Base-by-base conservation (phyloP, 2,329 filamentous ascomycete genomes). In the Aurifilum marmelostoma region DNA sequence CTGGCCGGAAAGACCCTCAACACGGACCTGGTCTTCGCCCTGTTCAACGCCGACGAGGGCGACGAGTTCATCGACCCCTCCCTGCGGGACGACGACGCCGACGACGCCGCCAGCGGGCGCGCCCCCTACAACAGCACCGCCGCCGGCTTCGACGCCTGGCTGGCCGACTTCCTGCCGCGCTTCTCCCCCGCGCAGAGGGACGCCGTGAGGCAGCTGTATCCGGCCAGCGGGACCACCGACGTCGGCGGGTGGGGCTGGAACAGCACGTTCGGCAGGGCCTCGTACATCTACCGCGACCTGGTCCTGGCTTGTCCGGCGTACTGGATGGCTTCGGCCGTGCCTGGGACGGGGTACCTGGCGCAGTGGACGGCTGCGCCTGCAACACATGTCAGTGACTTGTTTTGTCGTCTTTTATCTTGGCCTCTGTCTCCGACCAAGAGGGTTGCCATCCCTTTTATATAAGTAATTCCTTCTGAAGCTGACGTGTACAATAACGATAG, bases 31-130 rank as follows among this genome's bases (percentile, higher is more conserved):
- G 64, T 61, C 21, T 52, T 56, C 29, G 64, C 54, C 1, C 54
- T 66, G 39, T 66, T 50, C 37, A 66, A 66, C 27, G 32, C 37
- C 29, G 29, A 60, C 39, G 64, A 66, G 41, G 64, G 54, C 54
- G 27, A 21, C 1, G 29, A n/a, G 9, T 61, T 66, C 21, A 21
- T 66, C 54, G 58, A 59, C 64, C 29, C 64, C 8, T 29, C 39
- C 14, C 64, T 60, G 3, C 14, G 39, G 8, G 34, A 34, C 16
- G 41, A 21, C 1, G 12, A 18, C 39, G 39, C 14, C 39, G 18
- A n/a, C 5, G 43, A 9, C 43, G 43, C 1, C 5, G 43, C 21
- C 6, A 9, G 18, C 18, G 43, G 3, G 43, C 43, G 43, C 18
- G 18, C 18, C 43, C 52, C 64, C 4, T 66, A 66, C 37, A 66